Base-by-base conservation (phyloP, 345 rosid genomes). In the Populus tremula region DNA sequence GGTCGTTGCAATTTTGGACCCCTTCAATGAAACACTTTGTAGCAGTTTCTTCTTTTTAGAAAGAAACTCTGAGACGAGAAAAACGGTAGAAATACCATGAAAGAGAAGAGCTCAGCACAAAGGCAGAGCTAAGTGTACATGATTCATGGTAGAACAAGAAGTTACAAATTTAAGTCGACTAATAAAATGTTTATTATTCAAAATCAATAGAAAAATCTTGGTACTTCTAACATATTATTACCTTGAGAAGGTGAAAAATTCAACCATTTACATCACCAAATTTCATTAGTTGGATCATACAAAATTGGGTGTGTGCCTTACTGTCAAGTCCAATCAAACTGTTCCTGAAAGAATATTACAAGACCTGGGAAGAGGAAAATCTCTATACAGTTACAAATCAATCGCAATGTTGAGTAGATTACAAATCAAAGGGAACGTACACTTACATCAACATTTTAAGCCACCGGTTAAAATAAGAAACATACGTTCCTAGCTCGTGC, bases 401-500 rank as follows among this genome's bases (percentile, higher is more conserved):
- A 73, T 80, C 23, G 18, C 67, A 45, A 49, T 76, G 77, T 86
- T 75, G 20, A 71, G 56, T 41, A 73, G 62, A 73, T 27, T 76
- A 79, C 84, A 70, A 54, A 38, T 70, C 31, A 61, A 47, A 61
- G 36, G 76, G 38, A 73, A 72, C 67, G 68, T 73, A 33, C 71
- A 73, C 73, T 77, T 78, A 67, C 84, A 79, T 25, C 69, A 69
- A 50, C 70, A 75, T 63, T 76, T 33, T 59, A 80, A 71, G 75
- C 50, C 10, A 49, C 67, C 35, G 38, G 73, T 86, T 89, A 92
- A 69, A 93, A 87, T 56, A 72, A 72, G 74, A 87, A 81, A 74
- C 93, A 87, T 43, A 80, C 50, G 65, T 87, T 87, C 78, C 87
- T 84, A 3, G 85, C 54, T 75, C 93, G 79, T 31, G 85, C 68